Evolutionary conservation across 768 basidiomycete species (phyloP).

Genomic region (Hemileccinum impolitum): DNA sequence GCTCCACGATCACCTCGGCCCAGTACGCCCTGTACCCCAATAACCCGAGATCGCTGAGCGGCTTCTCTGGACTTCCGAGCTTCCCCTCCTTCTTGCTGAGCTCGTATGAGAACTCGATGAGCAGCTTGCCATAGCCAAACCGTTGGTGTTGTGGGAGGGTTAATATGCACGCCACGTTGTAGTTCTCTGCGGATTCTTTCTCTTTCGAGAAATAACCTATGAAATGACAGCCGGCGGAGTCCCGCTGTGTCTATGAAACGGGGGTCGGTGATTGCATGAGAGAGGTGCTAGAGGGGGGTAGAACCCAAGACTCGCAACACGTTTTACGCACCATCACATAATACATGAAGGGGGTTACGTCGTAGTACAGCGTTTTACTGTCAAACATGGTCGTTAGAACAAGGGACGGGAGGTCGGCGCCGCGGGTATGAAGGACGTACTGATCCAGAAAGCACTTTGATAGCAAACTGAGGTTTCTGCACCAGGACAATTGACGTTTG

Average conservation of each 20-base stretch:
- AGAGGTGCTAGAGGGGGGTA: constrained; percentile 9
- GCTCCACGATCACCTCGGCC: constrained; percentile 94
- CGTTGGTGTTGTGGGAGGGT: constrained; percentile 99
- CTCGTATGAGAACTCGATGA: constrained; percentile 99
- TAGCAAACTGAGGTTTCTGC: constrained; percentile 91
- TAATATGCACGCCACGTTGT: constrained; percentile 98
- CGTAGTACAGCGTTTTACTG: constrained; percentile 98
- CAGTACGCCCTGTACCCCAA: constrained; percentile 94
- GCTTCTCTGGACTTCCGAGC: constrained; percentile 96
- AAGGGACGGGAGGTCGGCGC: not conserved
- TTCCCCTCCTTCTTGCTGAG: constrained; percentile 95
- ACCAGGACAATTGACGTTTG: constrained; percentile 92
- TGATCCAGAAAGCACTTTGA: constrained; percentile 99
- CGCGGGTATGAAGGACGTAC: constrained; percentile 45
- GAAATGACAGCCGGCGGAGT: constrained; percentile 87
- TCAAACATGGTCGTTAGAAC: not conserved
- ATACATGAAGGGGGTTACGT: constrained; percentile 99
- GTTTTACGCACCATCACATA: constrained; percentile 84
- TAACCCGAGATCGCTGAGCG: constrained; percentile 89
- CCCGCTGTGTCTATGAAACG: constrained; percentile 63
- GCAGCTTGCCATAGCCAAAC: constrained; percentile 88
- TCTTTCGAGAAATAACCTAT: constrained; percentile 99
- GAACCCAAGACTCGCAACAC: no score
- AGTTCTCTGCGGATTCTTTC: constrained; percentile 96
- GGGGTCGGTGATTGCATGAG: constrained; percentile 8